A percentile compares a stretch with the other conserved stretches of the same genome.
These are phyloP conservation scores for Rhinocladiella mackenziei DNA, from an alignment of 2,329 filamentous ascomycete genomes.

Conservation along the genomic window DNA sequence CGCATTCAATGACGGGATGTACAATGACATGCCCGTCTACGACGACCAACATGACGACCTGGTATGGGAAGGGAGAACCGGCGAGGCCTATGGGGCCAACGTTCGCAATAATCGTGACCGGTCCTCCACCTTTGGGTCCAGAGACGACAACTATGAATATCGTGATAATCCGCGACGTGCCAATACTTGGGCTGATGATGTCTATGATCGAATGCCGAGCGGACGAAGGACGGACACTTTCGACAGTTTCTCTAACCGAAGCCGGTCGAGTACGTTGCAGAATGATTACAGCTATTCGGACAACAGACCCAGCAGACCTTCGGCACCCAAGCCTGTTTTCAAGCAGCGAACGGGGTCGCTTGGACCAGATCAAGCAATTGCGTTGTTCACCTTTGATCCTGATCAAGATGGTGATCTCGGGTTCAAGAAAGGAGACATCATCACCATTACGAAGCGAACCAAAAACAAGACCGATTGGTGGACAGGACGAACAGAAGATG, in stretches of 20 bases:
- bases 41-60: constrained; percentile 77
- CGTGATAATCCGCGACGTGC: constrained; percentile 48
- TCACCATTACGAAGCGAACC: constrained; percentile 90
- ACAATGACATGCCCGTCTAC: constrained; percentile 91
- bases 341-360: constrained; percentile 45
- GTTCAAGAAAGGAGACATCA: constrained; percentile 96
- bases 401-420: constrained; percentile 88
- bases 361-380: constrained; percentile 74
- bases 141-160: constrained; percentile 51
- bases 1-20: constrained; percentile 63
- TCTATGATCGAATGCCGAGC: constrained; percentile 42
- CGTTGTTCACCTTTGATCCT: constrained; percentile 88
- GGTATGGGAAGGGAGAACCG: constrained; percentile 73
- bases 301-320: constrained; percentile 69
- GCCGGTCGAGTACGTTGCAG: constrained; percentile 39
- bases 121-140: constrained; percentile 53
- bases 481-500: constrained; percentile 81
- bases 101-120: constrained; percentile 50
- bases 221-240: constrained; percentile 34
- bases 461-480: constrained; percentile 96
- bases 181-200: constrained; percentile 49
- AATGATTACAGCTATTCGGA: constrained; percentile 55
- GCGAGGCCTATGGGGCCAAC: constrained; percentile 67
- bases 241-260: constrained; percentile 35
- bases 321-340: constrained; percentile 86